A percentile compares a stretch with the other conserved stretches of the same genome.
These are phyloP conservation scores for Aschersonia sp. DNA, from an alignment of 2,329 filamentous ascomycete genomes.

Conservation along the genomic window DNA sequence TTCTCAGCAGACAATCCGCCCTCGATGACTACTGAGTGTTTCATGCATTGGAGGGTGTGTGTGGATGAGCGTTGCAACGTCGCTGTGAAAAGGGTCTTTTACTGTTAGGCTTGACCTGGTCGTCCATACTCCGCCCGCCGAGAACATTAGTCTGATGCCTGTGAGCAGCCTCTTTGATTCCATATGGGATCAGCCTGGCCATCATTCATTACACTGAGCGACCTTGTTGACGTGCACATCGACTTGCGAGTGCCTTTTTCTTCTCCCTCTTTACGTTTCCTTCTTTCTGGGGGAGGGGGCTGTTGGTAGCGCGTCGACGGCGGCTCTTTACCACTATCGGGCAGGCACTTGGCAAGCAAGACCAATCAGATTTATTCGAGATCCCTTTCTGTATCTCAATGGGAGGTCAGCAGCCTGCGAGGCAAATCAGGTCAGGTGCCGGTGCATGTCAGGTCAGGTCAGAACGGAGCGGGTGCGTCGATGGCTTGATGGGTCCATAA, in stretches of 20 bases:
- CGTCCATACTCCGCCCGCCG: not conserved
- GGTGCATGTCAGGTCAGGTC: not conserved
- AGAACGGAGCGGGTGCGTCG: slow-evolving; percentile 6
- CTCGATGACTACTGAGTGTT: not conserved
- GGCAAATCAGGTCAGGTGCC: not conserved
- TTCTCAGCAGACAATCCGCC: no score
- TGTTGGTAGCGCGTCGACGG: no score
- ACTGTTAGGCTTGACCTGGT: not conserved
- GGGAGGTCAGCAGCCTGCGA: not conserved
- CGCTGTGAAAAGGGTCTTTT: not conserved
- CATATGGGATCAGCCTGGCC: no score
- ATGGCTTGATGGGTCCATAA: slow-evolving; percentile 6
- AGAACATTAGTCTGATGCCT: no score
- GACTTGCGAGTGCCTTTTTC: no score
- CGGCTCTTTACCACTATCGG: no score
- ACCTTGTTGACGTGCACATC: no score
- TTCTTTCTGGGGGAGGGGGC: no score
- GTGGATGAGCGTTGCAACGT: slow-evolving; percentile 1
- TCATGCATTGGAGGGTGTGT: slow-evolving; percentile 1
- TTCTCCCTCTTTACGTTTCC: no score
- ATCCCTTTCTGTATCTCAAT: not conserved
- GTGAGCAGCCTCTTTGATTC: no score
- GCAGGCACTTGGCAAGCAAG: no score
- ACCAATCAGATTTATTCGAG: not conserved
- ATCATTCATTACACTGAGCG: no score